Evolutionary conservation across 257 asterid species (phyloP).

Genomic region (Coffea canephora): DNA sequence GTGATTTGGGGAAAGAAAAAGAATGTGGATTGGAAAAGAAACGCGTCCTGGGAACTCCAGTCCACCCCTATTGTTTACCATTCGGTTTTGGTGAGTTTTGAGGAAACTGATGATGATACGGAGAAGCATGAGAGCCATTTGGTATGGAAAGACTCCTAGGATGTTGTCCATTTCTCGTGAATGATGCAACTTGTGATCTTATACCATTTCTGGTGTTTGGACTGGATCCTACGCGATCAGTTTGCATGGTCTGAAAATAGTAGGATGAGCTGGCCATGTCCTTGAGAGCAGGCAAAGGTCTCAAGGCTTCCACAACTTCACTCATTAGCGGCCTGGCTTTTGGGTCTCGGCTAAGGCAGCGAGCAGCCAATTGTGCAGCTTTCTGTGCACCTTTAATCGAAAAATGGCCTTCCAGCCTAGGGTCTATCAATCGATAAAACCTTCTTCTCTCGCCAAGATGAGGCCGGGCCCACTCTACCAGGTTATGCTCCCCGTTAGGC

Average conservation of each 20-base stretch:
- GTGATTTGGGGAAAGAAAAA: constrained; percentile 25
- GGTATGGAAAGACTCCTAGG: constrained; percentile 71
- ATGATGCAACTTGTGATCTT: constrained; percentile 46
- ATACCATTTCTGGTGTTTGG: constrained; percentile 48
- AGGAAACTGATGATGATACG: constrained; percentile 56
- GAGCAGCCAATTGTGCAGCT: constrained; percentile 91
- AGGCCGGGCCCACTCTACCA: constrained; percentile 95
- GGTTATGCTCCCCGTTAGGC: constrained; percentile 90
- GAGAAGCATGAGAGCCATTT: constrained; percentile 70
- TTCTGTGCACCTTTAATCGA: constrained; percentile 91
- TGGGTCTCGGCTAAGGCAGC: constrained; percentile 81
- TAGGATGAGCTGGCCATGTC: constrained; percentile 96
- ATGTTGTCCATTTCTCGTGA: constrained; percentile 59
- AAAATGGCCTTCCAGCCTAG: constrained; percentile 90
- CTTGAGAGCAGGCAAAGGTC: constrained; percentile 82
- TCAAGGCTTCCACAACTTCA: constrained; percentile 78
- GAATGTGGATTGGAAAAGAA: constrained; percentile 27
- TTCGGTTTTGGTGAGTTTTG: constrained; percentile 76
- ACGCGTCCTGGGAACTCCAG: constrained; percentile 10
- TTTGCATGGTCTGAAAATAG: constrained; percentile 73
- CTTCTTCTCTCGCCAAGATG: constrained; percentile 73
- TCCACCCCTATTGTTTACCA: constrained; percentile 44
- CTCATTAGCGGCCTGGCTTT: constrained; percentile 87
- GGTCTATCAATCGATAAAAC: constrained; percentile 81
- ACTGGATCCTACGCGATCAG: constrained; percentile 60